Conservation (phyloP, 2,329 filamentous ascomycete genomes). For the Thielaviopsis populi region DNA sequence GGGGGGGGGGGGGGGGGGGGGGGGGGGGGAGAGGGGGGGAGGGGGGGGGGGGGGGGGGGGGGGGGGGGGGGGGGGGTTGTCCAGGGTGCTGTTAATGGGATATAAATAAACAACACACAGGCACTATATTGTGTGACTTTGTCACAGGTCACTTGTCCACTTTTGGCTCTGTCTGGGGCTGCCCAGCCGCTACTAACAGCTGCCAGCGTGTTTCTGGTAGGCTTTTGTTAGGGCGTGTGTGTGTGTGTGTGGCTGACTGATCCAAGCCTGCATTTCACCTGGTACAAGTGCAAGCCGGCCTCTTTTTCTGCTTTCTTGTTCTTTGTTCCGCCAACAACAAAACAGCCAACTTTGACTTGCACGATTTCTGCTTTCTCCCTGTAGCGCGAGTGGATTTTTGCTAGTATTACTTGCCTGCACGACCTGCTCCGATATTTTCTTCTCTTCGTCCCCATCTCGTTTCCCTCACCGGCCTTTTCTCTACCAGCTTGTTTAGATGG, state of each 20-base stretch:
- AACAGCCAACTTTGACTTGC: background rate
- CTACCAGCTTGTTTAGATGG: constrained; percentile 1
- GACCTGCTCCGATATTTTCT: background rate
- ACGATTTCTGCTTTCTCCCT: background rate
- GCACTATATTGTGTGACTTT: background rate
- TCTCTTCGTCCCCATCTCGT: background rate
- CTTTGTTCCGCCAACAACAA: background rate
- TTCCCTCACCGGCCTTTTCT: background rate
- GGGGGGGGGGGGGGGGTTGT: background rate
- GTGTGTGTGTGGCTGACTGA: background rate
- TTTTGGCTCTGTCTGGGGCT: background rate
- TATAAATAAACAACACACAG: background rate
- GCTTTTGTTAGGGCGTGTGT: background rate
- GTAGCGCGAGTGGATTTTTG: background rate
- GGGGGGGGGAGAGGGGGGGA: background rate
- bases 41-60: background rate
- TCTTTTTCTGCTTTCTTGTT: background rate
- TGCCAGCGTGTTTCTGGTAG: background rate
- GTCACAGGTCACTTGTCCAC: background rate
- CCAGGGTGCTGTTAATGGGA: background rate
- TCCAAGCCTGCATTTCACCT: background rate
- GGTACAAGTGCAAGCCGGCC: background rate
- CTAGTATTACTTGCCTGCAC: background rate
- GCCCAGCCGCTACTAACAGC: background rate
- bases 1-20: background rate